phyloP scores from a whole-genome alignment of 2,329 filamentous ascomycete genomes.

The Pyricularia grisea region DNA sequence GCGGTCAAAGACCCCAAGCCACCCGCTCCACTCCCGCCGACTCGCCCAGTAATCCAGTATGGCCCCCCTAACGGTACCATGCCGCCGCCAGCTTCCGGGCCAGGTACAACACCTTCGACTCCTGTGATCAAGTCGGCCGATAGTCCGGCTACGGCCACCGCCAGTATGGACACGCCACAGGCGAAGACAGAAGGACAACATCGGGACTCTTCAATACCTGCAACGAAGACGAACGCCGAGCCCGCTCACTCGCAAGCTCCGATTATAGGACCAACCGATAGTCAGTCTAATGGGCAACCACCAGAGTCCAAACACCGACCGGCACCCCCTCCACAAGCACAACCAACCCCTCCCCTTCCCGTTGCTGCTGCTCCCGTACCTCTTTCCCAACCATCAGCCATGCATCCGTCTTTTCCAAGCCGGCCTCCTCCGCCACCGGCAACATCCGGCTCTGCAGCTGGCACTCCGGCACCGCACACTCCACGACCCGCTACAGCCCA shows the following conservation, averaged over 20 bases:
- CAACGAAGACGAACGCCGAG: constrained; percentile 9
- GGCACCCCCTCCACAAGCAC: constrained; percentile 10
- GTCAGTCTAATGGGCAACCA: background rate
- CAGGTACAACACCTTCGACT: constrained; percentile 17
- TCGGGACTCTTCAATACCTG: constrained; percentile 9
- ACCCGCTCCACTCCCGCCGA: constrained; percentile 26
- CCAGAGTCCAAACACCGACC: background rate
- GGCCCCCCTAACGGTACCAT: constrained; percentile 54
- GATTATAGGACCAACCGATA: background rate
- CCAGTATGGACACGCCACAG: background rate
- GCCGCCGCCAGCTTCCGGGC: constrained; percentile 36
- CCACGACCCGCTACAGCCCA: background rate
- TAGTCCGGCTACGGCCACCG: constrained; percentile 4
- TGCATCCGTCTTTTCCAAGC: constrained; percentile 10
- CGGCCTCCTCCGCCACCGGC: constrained; percentile 8
- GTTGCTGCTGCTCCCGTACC: constrained; percentile 13
- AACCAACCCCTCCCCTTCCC: background rate
- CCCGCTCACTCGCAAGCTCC: background rate
- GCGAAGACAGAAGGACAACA: constrained; percentile 8
- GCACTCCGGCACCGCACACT: constrained; percentile 18
- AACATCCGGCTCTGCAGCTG: constrained; percentile 8
- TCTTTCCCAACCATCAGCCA: constrained; percentile 18
- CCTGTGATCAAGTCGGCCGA: constrained; percentile 10
- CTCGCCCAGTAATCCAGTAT: constrained; percentile 54
- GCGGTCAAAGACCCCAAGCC: constrained; percentile 57